Evolutionary conservation across 2,329 filamentous ascomycete genomes (phyloP), one percentile per base, ranked within the genome.

Genomic region (Monosporascus sp.): DNA sequence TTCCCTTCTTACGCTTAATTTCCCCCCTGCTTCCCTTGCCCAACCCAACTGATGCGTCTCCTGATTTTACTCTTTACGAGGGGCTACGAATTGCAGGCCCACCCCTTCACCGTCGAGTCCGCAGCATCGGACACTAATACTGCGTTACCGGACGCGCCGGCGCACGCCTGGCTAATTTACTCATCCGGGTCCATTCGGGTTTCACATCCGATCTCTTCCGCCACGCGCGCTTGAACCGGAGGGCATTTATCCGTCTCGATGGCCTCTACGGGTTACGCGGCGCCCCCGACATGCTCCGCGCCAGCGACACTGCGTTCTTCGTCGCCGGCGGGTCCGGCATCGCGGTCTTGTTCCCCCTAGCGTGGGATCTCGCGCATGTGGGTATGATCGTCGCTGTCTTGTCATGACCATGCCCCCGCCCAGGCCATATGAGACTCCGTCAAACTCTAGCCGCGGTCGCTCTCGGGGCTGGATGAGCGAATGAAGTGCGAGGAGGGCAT

Each of bases 381-480:
- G 31, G 5, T 2, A n/a, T 31, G 5, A 9, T 35, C 9, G 43
- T 31, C 7, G 24, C 60, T 63, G 57, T 64, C 54, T 39, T 37
- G 38, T 15, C 41, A 5, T 41, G 18, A 25, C 37, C 11, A 35
- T 4, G 1, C 9, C 31, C 31, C 5, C 25, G 20, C 8, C 11
- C 63, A 81, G 77, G 67, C 73, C 50, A 61, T 68, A 54, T 66
- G 71, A 49, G 70, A 75, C 52, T 68, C 73, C 51, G 61, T 72
- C 52, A 70, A 74, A 50, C 73, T 83, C 64, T 88, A 92, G 62
- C 66, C 74, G 47, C 79, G 88, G 31, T 82, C 87, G 41, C 89
- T 97, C 60, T 91, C 90, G 63, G 89, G 96, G 67, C 84, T 89
- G 63, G 94, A 97, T 70, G 84, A 83, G 58, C 79, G 90, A 57